Evolutionary conservation across 2,329 filamentous ascomycete species (phyloP).

Genomic region (Botryotinia convoluta): DNA sequence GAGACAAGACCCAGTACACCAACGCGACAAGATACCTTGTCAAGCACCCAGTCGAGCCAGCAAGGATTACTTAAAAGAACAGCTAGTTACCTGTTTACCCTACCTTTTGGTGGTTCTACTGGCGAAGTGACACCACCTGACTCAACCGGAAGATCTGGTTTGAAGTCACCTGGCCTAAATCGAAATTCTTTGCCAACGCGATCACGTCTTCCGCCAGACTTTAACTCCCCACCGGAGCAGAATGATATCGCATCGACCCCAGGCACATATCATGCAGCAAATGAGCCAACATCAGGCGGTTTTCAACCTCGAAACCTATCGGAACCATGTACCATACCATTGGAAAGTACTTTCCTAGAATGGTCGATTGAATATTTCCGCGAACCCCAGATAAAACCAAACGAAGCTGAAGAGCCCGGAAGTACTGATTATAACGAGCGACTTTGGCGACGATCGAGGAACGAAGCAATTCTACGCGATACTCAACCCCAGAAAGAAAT

Average conservation of each 20-base stretch:
- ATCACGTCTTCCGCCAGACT: conserved; percentile 53
- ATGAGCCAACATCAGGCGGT: conserved; percentile 74
- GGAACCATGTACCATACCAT: conserved; percentile 63
- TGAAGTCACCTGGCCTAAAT: conserved; percentile 33
- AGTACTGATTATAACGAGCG: conserved; percentile 95
- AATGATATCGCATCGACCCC: conserved; percentile 64
- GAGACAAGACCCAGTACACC: conserved; percentile 37
- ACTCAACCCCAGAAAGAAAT: conserved; percentile 92
- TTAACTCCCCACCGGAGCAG: conserved; percentile 68
- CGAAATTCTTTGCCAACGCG: conserved; percentile 34
- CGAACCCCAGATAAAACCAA: conserved; percentile 96
- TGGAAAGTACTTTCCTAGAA: conserved; percentile 82
- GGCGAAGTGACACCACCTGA: conserved; percentile 33
- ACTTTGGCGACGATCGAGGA: conserved; percentile 86
- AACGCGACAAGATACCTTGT: conserved; percentile 30
- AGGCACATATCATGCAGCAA: conserved; percentile 72
- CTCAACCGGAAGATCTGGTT: conserved; percentile 25
- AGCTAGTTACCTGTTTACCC: conserved; percentile 59
- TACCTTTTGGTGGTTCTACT: conserved; percentile 47
- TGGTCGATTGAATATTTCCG: conserved; percentile 99
- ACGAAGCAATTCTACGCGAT: conserved; percentile 86
- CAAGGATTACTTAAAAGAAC: conserved; percentile 61
- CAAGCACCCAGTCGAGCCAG: conserved; percentile 48
- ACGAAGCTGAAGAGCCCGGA: conserved; percentile 92
- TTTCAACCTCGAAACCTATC: conserved; percentile 63